Percentiles rank a stretch among this genome's conserved stretches.
These are phyloP conservation scores for Lizonia empirigonia DNA, from an alignment of 2,329 filamentous ascomycete genomes.

Conservation along the genomic window DNA sequence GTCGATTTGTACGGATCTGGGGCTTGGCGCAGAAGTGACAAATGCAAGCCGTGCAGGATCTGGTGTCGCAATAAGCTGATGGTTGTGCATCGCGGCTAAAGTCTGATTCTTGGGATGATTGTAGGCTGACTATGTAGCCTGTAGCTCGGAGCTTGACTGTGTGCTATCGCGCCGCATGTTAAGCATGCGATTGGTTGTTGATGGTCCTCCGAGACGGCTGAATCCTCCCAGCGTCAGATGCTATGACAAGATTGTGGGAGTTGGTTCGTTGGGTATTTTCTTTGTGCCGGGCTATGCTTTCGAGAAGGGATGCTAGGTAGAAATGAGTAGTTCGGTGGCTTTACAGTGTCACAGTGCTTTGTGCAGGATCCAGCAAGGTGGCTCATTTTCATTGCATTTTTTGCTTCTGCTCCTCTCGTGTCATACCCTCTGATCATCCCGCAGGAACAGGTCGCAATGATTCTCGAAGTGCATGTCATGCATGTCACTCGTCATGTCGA, in stretches of 20 bases:
- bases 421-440: conserved; percentile 26
- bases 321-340: not conserved
- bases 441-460: conserved; percentile 32
- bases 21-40: conserved; percentile 20
- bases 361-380: conserved; percentile 16
- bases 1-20: conserved; percentile 2
- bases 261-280: not conserved
- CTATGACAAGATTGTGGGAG: not conserved
- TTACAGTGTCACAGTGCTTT: not conserved
- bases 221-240: not conserved
- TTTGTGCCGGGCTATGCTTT: not conserved
- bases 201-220: not conserved
- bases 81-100: conserved; percentile 3
- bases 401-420: conserved; percentile 30
- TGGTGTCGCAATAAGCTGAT: conserved; percentile 12
- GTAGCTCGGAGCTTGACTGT: not conserved
- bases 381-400: conserved; percentile 39
- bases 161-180: not conserved
- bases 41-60: not conserved
- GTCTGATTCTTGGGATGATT: not conserved
- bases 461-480: conserved; percentile 37
- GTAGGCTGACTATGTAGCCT: not conserved
- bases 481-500: conserved; percentile 24
- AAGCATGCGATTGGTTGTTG: not conserved
- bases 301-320: not conserved